A percentile compares a stretch with the other conserved stretches of the same genome.
Conservation (phyloP, 2,329 filamentous ascomycete species). For the Huntiella bhutanensis region DNA sequence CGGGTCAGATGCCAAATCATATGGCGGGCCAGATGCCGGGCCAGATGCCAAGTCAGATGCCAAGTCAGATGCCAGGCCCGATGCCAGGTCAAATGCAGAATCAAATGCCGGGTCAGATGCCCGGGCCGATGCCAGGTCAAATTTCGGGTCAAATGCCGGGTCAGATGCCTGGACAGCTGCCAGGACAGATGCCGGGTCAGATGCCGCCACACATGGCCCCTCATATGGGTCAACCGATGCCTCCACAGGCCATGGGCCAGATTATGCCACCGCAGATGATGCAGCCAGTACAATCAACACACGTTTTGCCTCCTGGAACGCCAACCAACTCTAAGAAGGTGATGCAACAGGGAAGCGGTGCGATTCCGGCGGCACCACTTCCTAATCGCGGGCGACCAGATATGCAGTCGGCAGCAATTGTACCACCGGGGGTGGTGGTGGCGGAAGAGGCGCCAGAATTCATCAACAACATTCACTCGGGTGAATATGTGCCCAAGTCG, state of each 20-base stretch:
- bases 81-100: slow-evolving; percentile 19
- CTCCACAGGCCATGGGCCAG: slow-evolving; percentile 1
- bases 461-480: slow-evolving; percentile 13
- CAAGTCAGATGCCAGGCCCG: slow-evolving; percentile 15
- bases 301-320: background rate
- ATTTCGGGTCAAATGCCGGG: slow-evolving; percentile 18
- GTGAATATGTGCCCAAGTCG: slow-evolving; percentile 36
- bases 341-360: background rate
- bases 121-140: slow-evolving; percentile 20
- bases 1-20: slow-evolving; percentile 23
- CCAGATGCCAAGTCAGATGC: no score
- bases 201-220: slow-evolving; percentile 23
- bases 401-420: slow-evolving; percentile 13
- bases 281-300: slow-evolving; percentile 13
- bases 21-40: slow-evolving; percentile 18
- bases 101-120: slow-evolving; percentile 19
- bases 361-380: background rate
- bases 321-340: background rate
- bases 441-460: slow-evolving; percentile 9
- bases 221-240: slow-evolving; percentile 3
- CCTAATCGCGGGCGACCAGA: background rate
- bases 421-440: slow-evolving; percentile 16
- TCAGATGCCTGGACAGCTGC: slow-evolving; percentile 19
- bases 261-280: slow-evolving; percentile 1
- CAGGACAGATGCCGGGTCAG: slow-evolving; percentile 18